Evolutionary conservation across 1,284 basidiomycete species (phyloP).

Genomic region (Laetiporus sulphureus): DNA sequence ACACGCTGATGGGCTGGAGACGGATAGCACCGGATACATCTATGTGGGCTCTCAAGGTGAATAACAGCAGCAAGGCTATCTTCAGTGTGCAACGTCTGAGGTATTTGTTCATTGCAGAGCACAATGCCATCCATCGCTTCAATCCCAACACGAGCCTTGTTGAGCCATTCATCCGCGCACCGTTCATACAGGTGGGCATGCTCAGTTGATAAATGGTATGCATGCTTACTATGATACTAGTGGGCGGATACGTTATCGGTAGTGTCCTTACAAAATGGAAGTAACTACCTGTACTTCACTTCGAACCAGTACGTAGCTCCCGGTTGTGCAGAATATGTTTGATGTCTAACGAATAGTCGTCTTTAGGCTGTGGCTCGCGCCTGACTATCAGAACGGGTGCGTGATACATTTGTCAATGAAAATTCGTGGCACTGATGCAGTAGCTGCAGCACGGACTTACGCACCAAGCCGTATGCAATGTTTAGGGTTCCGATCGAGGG

Average conservation of each 20-base stretch:
- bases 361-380: conserved; percentile 16
- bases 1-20: conserved; percentile 23
- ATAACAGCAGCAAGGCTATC: not conserved
- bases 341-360: too few species aligned
- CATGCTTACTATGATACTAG: not conserved
- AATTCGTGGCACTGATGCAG: not conserved
- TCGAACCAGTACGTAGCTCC: conserved; percentile 13
- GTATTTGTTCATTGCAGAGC: conserved; percentile 11
- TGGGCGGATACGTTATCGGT: conserved; percentile 17
- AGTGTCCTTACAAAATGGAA: conserved; percentile 8
- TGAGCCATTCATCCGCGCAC: conserved; percentile 23
- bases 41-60: conserved; percentile 19
- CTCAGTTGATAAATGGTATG: not conserved
- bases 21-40: conserved; percentile 21
- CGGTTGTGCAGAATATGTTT: too few species aligned
- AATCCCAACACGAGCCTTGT: conserved; percentile 19
- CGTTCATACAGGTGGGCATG: conserved; percentile 17
- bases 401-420: not conserved
- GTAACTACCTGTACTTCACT: conserved; percentile 14
- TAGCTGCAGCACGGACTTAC: conserved; percentile 7
- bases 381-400: conserved; percentile 19
- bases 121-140: conserved; percentile 22
- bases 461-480: conserved; percentile 13
- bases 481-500: conserved; percentile 8
- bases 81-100: not conserved